phyloP scores from a whole-genome alignment of 164 flowering plant genomes.

The Brasenia schreberi region DNA sequence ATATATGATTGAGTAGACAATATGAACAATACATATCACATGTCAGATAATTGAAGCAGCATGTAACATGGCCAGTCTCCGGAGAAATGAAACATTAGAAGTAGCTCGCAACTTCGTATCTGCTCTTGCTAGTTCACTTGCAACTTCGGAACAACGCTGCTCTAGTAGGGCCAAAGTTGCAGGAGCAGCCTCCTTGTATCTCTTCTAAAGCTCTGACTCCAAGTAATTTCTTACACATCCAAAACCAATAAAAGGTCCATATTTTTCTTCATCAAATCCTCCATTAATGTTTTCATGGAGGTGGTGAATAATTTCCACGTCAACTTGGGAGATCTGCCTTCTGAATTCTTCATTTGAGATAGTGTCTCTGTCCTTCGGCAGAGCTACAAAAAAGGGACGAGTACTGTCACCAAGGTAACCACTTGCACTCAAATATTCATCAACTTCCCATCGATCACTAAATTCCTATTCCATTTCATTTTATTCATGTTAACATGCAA shows the following conservation, averaged over 20 bases:
- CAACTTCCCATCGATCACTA: slow-evolving; percentile 92
- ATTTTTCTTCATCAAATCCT: slow-evolving; percentile 93
- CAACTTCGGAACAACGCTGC: slow-evolving; percentile 77
- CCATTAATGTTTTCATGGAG: slow-evolving; percentile 76
- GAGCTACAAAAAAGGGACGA: slow-evolving; percentile 83
- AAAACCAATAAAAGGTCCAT: slow-evolving; percentile 69
- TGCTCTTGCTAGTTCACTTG: slow-evolving; percentile 40
- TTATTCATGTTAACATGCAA: background rate
- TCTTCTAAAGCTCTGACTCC: slow-evolving; percentile 87
- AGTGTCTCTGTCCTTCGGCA: slow-evolving; percentile 74
- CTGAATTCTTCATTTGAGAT: slow-evolving; percentile 92
- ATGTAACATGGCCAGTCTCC: slow-evolving; percentile 83
- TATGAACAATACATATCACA: slow-evolving; percentile 34
- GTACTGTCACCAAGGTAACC: slow-evolving; percentile 89
- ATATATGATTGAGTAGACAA: background rate
- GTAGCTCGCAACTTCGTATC: slow-evolving; percentile 73
- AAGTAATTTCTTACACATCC: slow-evolving; percentile 61
- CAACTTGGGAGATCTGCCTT: slow-evolving; percentile 80
- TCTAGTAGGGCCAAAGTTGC: slow-evolving; percentile 93
- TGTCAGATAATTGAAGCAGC: slow-evolving; percentile 78
- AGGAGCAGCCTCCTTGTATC: slow-evolving; percentile 95
- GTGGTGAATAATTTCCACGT: slow-evolving; percentile 57
- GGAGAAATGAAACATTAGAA: slow-evolving; percentile 79
- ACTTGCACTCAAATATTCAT: slow-evolving; percentile 87
- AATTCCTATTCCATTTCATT: slow-evolving; percentile 55